Conservation (phyloP, 2,329 filamentous ascomycete genomes). For the Aspergillaceae sp. region DNA sequence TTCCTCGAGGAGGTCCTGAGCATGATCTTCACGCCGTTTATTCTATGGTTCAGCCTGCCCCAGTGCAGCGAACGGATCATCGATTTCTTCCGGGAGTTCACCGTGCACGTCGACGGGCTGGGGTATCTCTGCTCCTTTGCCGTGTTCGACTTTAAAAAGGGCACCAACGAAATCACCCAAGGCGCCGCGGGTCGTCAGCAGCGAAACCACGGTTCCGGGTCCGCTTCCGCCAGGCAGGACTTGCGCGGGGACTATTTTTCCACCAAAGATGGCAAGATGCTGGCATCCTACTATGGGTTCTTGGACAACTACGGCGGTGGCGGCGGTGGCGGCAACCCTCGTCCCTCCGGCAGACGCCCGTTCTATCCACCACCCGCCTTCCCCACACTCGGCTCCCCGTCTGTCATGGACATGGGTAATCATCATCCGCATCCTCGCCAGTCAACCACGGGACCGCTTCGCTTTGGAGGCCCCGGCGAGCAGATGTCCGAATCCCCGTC, state of each 20-base stretch:
- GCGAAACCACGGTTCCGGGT: slow-evolving; percentile 6
- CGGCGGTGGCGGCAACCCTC: slow-evolving; percentile 63
- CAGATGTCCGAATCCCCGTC: slow-evolving; percentile 33
- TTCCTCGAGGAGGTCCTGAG: slow-evolving; percentile 88
- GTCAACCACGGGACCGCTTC: slow-evolving; percentile 5
- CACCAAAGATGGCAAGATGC: slow-evolving; percentile 95
- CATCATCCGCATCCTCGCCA: background rate
- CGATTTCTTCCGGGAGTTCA: slow-evolving; percentile 97
- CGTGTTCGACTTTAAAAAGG: slow-evolving; percentile 92
- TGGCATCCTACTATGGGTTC: slow-evolving; percentile 93
- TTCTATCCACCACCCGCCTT: slow-evolving; percentile 72
- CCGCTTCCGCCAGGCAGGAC: slow-evolving; percentile 40
- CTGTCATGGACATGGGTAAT: slow-evolving; percentile 35
- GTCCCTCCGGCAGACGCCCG: slow-evolving; percentile 37
- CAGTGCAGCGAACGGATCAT: slow-evolving; percentile 86
- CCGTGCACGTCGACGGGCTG: slow-evolving; percentile 89
- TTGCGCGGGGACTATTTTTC: slow-evolving; percentile 87
- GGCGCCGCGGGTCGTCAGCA: slow-evolving; percentile 22
- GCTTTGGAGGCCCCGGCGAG: slow-evolving; percentile 18
- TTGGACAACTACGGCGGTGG: slow-evolving; percentile 83
- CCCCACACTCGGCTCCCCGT: slow-evolving; percentile 59
- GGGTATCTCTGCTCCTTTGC: slow-evolving; percentile 97
- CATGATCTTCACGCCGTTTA: slow-evolving; percentile 82
- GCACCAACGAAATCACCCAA: slow-evolving; percentile 48
- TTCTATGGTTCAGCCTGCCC: slow-evolving; percentile 78